Evolutionary conservation across 768 basidiomycete genomes (phyloP).

Genomic region (Leccinum longicurvipes): DNA sequence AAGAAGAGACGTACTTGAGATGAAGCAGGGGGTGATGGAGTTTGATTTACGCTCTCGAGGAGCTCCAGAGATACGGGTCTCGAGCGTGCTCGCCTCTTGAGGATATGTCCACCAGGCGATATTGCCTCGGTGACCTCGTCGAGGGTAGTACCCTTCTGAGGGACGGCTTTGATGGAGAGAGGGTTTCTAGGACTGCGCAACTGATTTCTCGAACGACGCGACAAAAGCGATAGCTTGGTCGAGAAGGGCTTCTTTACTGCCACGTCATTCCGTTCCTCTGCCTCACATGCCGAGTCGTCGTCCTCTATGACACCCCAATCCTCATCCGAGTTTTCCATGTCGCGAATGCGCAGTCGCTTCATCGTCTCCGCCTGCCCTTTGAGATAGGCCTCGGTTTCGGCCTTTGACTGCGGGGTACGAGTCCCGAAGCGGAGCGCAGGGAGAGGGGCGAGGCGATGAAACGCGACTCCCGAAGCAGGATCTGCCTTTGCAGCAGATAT

Average conservation of each 20-base stretch:
- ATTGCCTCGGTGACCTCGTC: conserved; percentile 66
- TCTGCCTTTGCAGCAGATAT: conserved; percentile 34
- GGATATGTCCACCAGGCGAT: conserved; percentile 74
- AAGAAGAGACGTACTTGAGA: conserved; percentile 17
- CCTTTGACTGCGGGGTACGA: conserved; percentile 34
- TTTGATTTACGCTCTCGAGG: conserved; percentile 46
- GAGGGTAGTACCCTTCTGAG: conserved; percentile 40
- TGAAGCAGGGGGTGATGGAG: conserved; percentile 40
- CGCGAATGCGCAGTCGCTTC: conserved; percentile 58
- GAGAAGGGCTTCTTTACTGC: conserved; percentile 34
- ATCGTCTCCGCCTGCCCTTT: conserved; percentile 61
- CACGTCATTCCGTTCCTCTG: conserved; percentile 38
- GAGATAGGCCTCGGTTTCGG: conserved; percentile 37
- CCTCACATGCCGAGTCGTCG: conserved; percentile 53
- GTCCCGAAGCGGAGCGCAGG: conserved; percentile 29
- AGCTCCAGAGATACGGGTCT: conserved; percentile 69
- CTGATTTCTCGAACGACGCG: conserved; percentile 28
- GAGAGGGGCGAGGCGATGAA: conserved; percentile 35
- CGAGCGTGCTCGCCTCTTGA: conserved; percentile 70
- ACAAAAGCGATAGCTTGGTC: conserved; percentile 17
- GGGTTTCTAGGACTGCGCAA: conserved; percentile 30
- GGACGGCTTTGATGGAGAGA: conserved; percentile 19
- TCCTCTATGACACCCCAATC: conserved; percentile 40
- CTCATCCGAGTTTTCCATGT: conserved; percentile 46
- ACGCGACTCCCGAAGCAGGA: conserved; percentile 33